Evolutionary conservation across 441 rosid species (phyloP).

Genomic region (Gossypium gossypioides): DNA sequence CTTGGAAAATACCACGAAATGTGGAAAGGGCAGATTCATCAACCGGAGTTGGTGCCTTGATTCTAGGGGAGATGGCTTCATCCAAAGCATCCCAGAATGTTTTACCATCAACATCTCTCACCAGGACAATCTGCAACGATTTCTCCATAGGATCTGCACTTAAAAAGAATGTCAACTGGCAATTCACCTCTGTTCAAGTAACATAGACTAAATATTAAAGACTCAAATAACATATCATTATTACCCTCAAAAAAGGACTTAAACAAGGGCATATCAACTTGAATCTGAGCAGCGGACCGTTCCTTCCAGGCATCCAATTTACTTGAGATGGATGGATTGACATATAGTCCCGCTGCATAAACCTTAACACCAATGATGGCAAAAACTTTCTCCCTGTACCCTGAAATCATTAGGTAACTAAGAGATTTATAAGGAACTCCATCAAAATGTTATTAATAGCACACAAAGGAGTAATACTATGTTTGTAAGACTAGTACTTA

Average conservation of each 20-base stretch:
- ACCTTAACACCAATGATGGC: conserved; percentile 78
- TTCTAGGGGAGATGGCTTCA: conserved; percentile 62
- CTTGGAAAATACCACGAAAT: conserved; percentile 55
- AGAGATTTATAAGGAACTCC: background rate
- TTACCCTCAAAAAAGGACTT: conserved; percentile 51
- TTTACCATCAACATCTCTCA: conserved; percentile 85
- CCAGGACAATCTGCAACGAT: conserved; percentile 66
- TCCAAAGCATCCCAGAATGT: conserved; percentile 87
- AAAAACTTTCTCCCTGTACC: conserved; percentile 60
- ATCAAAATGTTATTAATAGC: background rate
- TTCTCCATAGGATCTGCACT: conserved; percentile 53
- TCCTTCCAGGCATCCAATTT: conserved; percentile 52
- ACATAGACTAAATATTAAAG: background rate
- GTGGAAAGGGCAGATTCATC: conserved; percentile 58
- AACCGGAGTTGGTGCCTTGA: conserved; percentile 37
- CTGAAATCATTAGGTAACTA: conserved; percentile 30
- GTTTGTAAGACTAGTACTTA: background rate
- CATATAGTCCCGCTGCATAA: conserved; percentile 73
- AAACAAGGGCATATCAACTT: conserved; percentile 41
- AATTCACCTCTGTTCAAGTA: background rate
- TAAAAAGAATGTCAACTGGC: background rate
- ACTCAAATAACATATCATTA: background rate
- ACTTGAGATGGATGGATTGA: conserved; percentile 38
- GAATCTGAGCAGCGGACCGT: conserved; percentile 36
- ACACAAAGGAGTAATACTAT: background rate